These are phyloP conservation scores for Malus fusca DNA, from an alignment of 306 rosid species.

Conservation along the genomic window DNA sequence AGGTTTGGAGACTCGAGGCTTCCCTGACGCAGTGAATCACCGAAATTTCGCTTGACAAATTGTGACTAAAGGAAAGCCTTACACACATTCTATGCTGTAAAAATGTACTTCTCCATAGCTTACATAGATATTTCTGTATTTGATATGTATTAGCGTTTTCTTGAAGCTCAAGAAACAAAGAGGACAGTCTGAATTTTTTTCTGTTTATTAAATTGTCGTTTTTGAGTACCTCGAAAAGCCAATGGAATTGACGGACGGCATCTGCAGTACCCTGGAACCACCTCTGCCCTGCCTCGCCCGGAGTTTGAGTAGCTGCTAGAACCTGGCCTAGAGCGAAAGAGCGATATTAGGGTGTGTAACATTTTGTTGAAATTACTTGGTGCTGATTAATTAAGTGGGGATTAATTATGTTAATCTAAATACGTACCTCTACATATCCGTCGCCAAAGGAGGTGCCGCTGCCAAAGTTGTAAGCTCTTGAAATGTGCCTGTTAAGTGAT, in stretches of 20 bases:
- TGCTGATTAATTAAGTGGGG: not conserved
- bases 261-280: constrained; percentile 99
- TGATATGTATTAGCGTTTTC: not conserved
- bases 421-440: constrained; percentile 73
- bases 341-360: not conserved
- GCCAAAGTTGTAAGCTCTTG: constrained; percentile 81
- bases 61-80: constrained; percentile 12
- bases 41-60: constrained; percentile 13
- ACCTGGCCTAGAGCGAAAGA: constrained; percentile 34
- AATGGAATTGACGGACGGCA: constrained; percentile 97
- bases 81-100: constrained; percentile 1
- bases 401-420: not conserved
- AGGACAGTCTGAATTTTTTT: not conserved
- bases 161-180: not conserved
- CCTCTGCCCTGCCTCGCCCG: constrained; percentile 70
- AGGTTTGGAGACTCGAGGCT: constrained; percentile 17
- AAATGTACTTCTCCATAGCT: constrained; percentile 3
- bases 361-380: not conserved
- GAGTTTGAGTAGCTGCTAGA: constrained; percentile 98
- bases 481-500: constrained; percentile 82
- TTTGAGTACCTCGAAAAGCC: constrained; percentile 87
- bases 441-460: constrained; percentile 71
- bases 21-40: constrained; percentile 13
- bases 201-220: not conserved
- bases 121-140: not conserved